Conservation (phyloP, 2,329 filamentous ascomycete genomes). For the Dothideomycetes sp. region DNA sequence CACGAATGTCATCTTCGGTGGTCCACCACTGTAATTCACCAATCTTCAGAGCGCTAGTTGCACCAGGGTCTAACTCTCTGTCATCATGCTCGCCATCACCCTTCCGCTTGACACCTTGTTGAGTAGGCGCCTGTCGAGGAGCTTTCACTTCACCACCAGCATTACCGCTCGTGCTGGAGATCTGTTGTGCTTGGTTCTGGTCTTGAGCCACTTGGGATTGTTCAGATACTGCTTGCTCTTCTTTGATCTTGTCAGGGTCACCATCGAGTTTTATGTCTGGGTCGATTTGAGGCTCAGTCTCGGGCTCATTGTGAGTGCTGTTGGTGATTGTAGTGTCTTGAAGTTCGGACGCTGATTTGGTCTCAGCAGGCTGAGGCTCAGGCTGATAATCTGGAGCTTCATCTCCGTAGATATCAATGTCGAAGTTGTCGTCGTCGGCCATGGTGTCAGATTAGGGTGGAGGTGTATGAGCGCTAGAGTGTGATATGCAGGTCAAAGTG, state of each 20-base stretch:
- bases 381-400: conserved; percentile 26
- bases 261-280: not conserved
- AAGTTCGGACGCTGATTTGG: conserved; percentile 1
- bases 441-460: conserved; percentile 4
- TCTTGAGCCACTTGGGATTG: conserved; percentile 3
- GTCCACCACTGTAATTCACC: conserved; percentile 96
- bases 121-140: conserved; percentile 33
- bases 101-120: conserved; percentile 53
- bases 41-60: conserved; percentile 65
- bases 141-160: conserved; percentile 24
- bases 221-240: not conserved
- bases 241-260: conserved; percentile 10
- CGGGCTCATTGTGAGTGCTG: conserved; percentile 14
- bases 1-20: conserved; percentile 86
- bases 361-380: conserved; percentile 5
- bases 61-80: conserved; percentile 40
- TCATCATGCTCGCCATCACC: conserved; percentile 39
- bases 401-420: conserved; percentile 61
- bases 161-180: conserved; percentile 29
- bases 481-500: not conserved
- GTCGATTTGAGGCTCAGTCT: conserved; percentile 8
- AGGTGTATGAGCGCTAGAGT: not conserved
- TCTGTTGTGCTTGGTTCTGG: conserved; percentile 11
- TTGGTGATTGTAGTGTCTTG: conserved; percentile 18
- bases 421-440: conserved; percentile 57